Conservation (phyloP, 2,329 filamentous ascomycete genomes). For the Talaromyces sp. region DNA sequence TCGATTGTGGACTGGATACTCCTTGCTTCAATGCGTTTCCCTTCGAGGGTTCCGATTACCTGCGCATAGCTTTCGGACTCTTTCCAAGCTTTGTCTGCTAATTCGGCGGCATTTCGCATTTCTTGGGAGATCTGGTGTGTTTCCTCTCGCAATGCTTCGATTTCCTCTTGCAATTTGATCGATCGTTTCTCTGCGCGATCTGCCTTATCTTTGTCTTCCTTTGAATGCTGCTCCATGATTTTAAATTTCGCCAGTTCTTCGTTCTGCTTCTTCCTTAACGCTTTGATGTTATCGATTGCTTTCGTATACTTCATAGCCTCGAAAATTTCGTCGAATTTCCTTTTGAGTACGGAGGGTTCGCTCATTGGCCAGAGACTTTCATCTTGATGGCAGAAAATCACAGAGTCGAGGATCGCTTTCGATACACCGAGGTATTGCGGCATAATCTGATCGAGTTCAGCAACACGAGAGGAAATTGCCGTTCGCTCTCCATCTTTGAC, state of each 20-base stretch:
- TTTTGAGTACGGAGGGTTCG: slow-evolving; percentile 79
- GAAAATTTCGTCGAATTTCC: slow-evolving; percentile 95
- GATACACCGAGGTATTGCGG: slow-evolving; percentile 86
- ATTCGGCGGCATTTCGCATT: slow-evolving; percentile 44
- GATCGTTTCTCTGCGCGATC: slow-evolving; percentile 67
- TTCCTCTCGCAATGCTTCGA: slow-evolving; percentile 56
- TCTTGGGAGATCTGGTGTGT: slow-evolving; percentile 57
- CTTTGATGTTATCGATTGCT: slow-evolving; percentile 91
- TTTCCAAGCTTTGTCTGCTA: slow-evolving; percentile 65
- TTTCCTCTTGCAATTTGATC: slow-evolving; percentile 61
- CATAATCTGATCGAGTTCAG: slow-evolving; percentile 78
- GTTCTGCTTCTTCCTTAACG: slow-evolving; percentile 76
- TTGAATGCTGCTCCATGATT: slow-evolving; percentile 71
- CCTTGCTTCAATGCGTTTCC: slow-evolving; percentile 70
- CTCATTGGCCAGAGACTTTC: slow-evolving; percentile 97
- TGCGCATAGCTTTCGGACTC: slow-evolving; percentile 70
- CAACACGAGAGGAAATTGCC: slow-evolving; percentile 73
- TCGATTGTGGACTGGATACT: slow-evolving; percentile 68
- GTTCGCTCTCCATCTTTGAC: slow-evolving; percentile 75
- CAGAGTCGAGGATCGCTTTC: slow-evolving; percentile 81
- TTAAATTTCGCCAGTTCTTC: slow-evolving; percentile 71
- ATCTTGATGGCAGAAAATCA: slow-evolving; percentile 98
- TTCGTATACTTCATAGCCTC: slow-evolving; percentile 96
- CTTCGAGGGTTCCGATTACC: slow-evolving; percentile 70
- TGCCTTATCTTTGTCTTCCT: slow-evolving; percentile 79